A percentile compares a stretch with the other conserved stretches of the same genome.
These are phyloP conservation scores for Maudiozyma pseudohumilis DNA, from an alignment of 805 yeast genomes.

Conservation along the genomic window DNA sequence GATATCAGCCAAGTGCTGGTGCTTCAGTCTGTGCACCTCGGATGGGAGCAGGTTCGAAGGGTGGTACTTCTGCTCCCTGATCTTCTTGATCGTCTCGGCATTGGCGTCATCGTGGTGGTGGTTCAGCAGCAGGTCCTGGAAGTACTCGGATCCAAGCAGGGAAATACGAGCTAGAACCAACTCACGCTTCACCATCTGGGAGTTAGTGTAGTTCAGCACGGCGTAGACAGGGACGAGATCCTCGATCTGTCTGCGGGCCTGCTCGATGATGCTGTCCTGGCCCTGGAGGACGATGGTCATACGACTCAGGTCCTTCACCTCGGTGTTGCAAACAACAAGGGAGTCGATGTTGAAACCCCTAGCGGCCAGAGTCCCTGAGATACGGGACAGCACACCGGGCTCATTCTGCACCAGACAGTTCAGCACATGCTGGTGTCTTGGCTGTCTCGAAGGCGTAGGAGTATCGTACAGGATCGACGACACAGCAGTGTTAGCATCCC, in stretches of 20 bases:
- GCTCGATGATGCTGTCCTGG: constrained; percentile 93
- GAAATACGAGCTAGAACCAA: constrained; percentile 85
- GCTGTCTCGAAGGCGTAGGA: constrained; percentile 45
- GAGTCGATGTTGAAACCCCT: constrained; percentile 98
- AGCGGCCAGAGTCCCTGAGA: constrained; percentile 93
- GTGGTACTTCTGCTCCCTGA: constrained; percentile 47
- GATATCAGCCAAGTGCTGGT: constrained; percentile 77
- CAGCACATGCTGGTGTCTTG: constrained; percentile 76
- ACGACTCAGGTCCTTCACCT: constrained; percentile 86
- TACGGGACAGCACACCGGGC: constrained; percentile 92
- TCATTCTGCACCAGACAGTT: constrained; percentile 97
- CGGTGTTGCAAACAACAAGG: constrained; percentile 91
- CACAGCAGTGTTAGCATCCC: constrained; percentile 96
- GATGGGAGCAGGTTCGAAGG: constrained; percentile 85
- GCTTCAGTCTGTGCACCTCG: constrained; percentile 90
- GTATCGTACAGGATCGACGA: constrained; percentile 92
- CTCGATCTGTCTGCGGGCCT: constrained; percentile 95
- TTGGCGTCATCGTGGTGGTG: constrained; percentile 37
- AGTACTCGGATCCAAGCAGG: constrained; percentile 94
- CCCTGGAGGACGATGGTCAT: constrained; percentile 95
- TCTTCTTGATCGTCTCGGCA: constrained; percentile 17
- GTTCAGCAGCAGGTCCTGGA: constrained; percentile 84
- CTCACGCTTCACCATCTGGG: constrained; percentile 87
- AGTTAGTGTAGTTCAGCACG: constrained; percentile 83
- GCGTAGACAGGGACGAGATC: constrained; percentile 98